Conservation (phyloP, 2,329 filamentous ascomycete genomes). For the Domatiomyces catenatus region DNA sequence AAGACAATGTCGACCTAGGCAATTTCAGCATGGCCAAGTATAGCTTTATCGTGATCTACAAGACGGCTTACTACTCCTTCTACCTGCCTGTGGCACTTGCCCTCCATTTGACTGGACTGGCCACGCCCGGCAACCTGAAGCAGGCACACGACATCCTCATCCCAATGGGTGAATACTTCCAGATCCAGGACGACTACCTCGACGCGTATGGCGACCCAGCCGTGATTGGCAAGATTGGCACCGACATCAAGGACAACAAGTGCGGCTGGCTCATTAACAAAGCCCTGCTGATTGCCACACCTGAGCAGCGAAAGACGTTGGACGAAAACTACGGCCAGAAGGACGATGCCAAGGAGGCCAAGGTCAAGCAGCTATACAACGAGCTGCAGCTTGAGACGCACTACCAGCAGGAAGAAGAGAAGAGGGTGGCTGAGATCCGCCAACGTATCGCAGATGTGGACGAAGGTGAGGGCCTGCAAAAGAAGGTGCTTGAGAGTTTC, state of each 20-base stretch:
- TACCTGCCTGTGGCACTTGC: slow-evolving; percentile 92
- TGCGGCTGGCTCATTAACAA: slow-evolving; percentile 98
- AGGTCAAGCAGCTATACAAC: slow-evolving; percentile 75
- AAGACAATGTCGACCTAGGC: slow-evolving; percentile 80
- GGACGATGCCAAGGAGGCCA: slow-evolving; percentile 64
- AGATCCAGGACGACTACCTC: slow-evolving; percentile 96
- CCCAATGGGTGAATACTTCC: slow-evolving; percentile 96
- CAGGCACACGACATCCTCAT: slow-evolving; percentile 84
- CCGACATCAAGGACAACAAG: slow-evolving; percentile 99
- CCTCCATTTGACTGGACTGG: slow-evolving; percentile 68
- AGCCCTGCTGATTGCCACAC: slow-evolving; percentile 62
- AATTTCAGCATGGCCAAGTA: slow-evolving; percentile 96
- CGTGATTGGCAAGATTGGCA: slow-evolving; percentile 94
- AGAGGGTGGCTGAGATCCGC: slow-evolving; percentile 61
- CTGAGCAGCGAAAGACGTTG: slow-evolving; percentile 74
- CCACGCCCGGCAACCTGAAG: slow-evolving; percentile 76
- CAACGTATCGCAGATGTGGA: slow-evolving; percentile 64
- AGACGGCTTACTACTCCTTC: slow-evolving; percentile 98
- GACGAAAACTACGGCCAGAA: slow-evolving; percentile 92
- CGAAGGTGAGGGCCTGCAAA: slow-evolving; percentile 78
- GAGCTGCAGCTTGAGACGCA: slow-evolving; percentile 70
- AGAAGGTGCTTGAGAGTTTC: slow-evolving; percentile 76
- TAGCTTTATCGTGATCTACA: slow-evolving; percentile 97
- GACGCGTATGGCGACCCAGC: slow-evolving; percentile 92
- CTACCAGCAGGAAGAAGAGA: slow-evolving; percentile 83